A percentile compares a stretch with the other conserved stretches of the same genome.
phyloP scores from a whole-genome alignment of 306 rosid genomes.

The Dryas alaskensis region DNA sequence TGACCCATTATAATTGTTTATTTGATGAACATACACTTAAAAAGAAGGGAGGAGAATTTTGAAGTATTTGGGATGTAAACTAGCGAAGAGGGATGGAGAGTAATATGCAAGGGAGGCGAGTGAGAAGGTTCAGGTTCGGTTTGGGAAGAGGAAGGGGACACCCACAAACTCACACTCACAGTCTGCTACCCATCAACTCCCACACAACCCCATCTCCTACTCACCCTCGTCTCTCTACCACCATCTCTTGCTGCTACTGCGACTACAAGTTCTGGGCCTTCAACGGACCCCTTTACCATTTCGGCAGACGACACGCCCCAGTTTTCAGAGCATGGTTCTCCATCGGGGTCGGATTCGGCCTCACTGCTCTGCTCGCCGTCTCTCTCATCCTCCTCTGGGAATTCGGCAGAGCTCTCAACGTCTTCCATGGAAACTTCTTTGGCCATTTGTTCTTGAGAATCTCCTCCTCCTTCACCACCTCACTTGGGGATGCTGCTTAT shows the following conservation, averaged over 20 bases:
- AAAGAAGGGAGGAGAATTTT: neutral
- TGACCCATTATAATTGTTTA: too few species aligned
- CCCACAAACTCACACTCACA: neutral
- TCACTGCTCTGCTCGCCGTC: conserved; percentile 49
- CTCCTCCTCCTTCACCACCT: conserved; percentile 2
- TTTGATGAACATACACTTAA: too few species aligned
- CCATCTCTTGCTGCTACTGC: conserved; percentile 41
- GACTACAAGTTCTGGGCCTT: conserved; percentile 51
- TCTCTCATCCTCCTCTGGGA: conserved; percentile 58
- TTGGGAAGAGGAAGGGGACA: conserved; percentile 14
- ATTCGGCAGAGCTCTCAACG: conserved; percentile 42
- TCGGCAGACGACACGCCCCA: conserved; percentile 51
- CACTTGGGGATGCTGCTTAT: conserved; percentile 54
- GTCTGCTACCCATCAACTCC: conserved; percentile 24
- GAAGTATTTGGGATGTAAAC: neutral
- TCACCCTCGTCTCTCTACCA: conserved; percentile 3
- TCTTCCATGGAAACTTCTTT: conserved; percentile 29
- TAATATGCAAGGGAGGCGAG: conserved; percentile 34
- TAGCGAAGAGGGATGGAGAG: neutral
- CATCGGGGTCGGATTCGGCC: conserved; percentile 56
- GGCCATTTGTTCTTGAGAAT: conserved; percentile 4
- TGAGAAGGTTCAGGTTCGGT: conserved; percentile 27
- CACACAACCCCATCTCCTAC: neutral
- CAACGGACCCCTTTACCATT: conserved; percentile 49
- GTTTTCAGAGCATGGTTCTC: conserved; percentile 55